Evolutionary conservation across 2,329 filamentous ascomycete genomes (phyloP).

Genomic region (Celoporthe dispersa): DNA sequence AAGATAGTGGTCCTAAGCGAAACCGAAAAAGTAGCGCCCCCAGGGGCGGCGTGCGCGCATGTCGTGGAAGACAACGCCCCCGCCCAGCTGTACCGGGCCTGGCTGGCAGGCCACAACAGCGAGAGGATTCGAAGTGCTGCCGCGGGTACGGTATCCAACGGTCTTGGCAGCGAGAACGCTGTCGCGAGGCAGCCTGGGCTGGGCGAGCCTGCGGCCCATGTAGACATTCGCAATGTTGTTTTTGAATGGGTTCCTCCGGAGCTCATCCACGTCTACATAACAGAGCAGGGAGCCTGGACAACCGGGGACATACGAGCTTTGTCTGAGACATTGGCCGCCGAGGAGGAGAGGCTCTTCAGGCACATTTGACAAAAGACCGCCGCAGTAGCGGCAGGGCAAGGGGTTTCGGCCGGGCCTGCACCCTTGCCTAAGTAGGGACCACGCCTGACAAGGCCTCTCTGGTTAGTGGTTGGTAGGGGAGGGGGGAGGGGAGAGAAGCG

Average conservation of each 20-base stretch:
- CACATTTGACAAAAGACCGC: constrained; percentile 39
- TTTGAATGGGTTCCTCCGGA: constrained; percentile 63
- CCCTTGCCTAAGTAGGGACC: neutral
- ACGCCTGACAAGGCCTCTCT: neutral
- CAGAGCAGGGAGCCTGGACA: constrained; percentile 54
- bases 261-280: constrained; percentile 59
- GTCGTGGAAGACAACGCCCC: constrained; percentile 55
- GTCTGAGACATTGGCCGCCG: constrained; percentile 42
- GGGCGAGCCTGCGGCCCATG: constrained; percentile 24
- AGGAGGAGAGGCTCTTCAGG: constrained; percentile 49
- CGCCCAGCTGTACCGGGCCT: constrained; percentile 53
- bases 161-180: constrained; percentile 10
- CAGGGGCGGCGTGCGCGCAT: constrained; percentile 48
- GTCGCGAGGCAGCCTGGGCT: neutral
- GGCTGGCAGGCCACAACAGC: constrained; percentile 43
- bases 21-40: constrained; percentile 62
- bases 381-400: neutral
- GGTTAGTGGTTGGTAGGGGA: neutral
- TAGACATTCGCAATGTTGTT: constrained; percentile 54
- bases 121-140: constrained; percentile 33
- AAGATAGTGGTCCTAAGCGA: constrained; percentile 62
- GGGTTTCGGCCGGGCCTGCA: neutral
- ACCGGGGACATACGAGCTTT: constrained; percentile 44
- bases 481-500: no score
- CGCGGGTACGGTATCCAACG: constrained; percentile 28